A percentile compares a stretch with the other conserved stretches of the same genome.
phyloP scores from a whole-genome alignment of 345 rosid species.

The Brassica cretica region DNA sequence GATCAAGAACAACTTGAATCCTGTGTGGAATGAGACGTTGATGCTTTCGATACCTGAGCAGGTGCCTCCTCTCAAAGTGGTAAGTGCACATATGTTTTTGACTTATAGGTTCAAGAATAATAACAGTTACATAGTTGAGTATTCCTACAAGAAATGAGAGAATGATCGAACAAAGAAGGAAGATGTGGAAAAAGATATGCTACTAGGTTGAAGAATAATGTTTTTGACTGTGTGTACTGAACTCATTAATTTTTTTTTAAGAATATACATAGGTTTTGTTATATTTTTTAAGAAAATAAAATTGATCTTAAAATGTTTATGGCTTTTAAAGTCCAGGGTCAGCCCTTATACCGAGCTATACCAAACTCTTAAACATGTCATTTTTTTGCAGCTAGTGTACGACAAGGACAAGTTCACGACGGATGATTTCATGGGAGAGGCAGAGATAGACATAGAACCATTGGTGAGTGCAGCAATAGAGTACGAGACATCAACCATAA shows the following conservation, averaged over 20 bases:
- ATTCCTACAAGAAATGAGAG: not conserved
- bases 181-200: not conserved
- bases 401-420: constrained; percentile 85
- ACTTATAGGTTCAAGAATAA: not conserved
- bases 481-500: constrained; percentile 53
- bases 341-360: not conserved
- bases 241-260: too few relatives aligned
- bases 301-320: too few relatives aligned
- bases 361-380: not conserved
- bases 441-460: constrained; percentile 94
- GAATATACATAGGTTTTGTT: not conserved
- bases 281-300: too few relatives aligned
- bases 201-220: not conserved
- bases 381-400: constrained; percentile 62
- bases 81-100: constrained; percentile 33
- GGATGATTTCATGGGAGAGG: constrained; percentile 97
- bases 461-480: constrained; percentile 82
- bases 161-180: not conserved
- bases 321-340: not conserved
- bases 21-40: constrained; percentile 94
- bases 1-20: constrained; percentile 92
- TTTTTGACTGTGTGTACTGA: too few relatives aligned
- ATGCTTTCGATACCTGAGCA: constrained; percentile 93
- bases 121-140: not conserved
- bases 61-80: constrained; percentile 90